Percentiles rank a stretch among this genome's conserved stretches.
phyloP scores from a whole-genome alignment of 305 asterid genomes.

The Fraxinus ornus region DNA sequence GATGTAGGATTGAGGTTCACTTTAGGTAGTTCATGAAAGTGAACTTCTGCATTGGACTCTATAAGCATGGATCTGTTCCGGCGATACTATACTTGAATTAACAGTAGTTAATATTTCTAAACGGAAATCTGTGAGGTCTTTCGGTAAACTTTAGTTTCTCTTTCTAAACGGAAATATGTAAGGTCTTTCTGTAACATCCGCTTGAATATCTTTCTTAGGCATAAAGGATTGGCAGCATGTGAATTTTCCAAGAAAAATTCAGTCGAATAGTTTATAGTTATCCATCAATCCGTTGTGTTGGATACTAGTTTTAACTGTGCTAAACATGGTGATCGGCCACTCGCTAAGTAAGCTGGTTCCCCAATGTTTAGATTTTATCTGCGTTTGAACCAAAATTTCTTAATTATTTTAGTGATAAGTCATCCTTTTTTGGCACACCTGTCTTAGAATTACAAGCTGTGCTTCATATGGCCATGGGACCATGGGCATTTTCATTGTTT shows the following conservation, averaged over 20 bases:
- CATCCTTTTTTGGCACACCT: not conserved
- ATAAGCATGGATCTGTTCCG: not conserved
- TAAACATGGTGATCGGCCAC: not conserved
- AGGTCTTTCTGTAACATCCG: not conserved
- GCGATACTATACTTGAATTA: not conserved
- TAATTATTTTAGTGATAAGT: constrained; percentile 9
- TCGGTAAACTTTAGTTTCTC: not conserved
- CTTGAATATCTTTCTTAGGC: not conserved
- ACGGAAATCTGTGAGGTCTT: no score
- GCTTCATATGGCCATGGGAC: constrained; percentile 15
- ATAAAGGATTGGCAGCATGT: not conserved
- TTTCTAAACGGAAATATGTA: not conserved
- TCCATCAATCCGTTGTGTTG: not conserved
- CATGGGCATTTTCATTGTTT: not conserved
- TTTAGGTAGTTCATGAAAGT: not conserved
- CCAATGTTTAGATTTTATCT: not conserved
- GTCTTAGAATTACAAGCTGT: not conserved
- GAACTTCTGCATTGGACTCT: not conserved
- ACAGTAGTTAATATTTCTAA: no score
- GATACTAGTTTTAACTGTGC: not conserved
- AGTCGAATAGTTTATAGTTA: not conserved
- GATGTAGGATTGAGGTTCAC: not conserved
- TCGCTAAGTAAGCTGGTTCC: not conserved
- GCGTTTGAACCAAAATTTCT: constrained; percentile 2
- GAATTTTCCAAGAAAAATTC: not conserved